A percentile compares a stretch with the other conserved stretches of the same genome.
Evolutionary conservation across 2,329 filamentous ascomycete species (phyloP).

Genomic region (Penicillium sp.): DNA sequence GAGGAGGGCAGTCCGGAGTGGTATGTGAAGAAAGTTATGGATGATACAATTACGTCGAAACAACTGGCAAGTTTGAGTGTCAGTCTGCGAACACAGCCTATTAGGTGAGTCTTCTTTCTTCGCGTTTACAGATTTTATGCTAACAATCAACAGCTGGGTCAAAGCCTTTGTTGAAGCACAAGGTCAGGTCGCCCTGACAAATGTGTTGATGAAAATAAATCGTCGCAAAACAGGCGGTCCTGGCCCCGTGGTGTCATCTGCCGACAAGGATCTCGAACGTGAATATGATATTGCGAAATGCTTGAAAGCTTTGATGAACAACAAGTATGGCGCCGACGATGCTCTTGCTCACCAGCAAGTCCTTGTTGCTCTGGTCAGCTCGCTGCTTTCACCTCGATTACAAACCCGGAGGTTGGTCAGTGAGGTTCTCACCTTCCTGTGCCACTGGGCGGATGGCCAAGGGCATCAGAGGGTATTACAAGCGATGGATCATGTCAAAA

Average conservation of each 20-base stretch:
- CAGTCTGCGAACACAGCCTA: slow-evolving; percentile 91
- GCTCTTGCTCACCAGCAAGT: slow-evolving; percentile 86
- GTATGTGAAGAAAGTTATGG: slow-evolving; percentile 96
- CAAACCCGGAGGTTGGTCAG: slow-evolving; percentile 93
- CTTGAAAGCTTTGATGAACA: slow-evolving; percentile 96
- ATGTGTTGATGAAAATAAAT: slow-evolving; percentile 89
- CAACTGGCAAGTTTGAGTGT: slow-evolving; percentile 90
- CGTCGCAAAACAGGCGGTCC: slow-evolving; percentile 72
- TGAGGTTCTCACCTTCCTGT: slow-evolving; percentile 92
- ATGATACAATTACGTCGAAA: slow-evolving; percentile 88
- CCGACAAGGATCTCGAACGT: slow-evolving; percentile 78
- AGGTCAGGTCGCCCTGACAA: slow-evolving; percentile 92
- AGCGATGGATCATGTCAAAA: slow-evolving; percentile 87
- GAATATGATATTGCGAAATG: slow-evolving; percentile 99
- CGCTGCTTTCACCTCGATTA: slow-evolving; percentile 80
- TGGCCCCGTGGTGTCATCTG: slow-evolving; percentile 50
- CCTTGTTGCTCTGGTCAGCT: slow-evolving; percentile 79
- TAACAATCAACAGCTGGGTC: slow-evolving; percentile 63
- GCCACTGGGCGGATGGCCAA: slow-evolving; percentile 84
- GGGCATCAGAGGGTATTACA: slow-evolving; percentile 93
- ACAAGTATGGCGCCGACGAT: slow-evolving; percentile 97
- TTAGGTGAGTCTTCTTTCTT: slow-evolving; percentile 49
- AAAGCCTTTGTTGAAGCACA: slow-evolving; percentile 95
- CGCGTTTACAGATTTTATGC: background rate
- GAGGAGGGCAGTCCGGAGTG: slow-evolving; percentile 96